Base-by-base conservation (phyloP, 2,329 filamentous ascomycete species). In the Rhinocladiella mackenziei region DNA sequence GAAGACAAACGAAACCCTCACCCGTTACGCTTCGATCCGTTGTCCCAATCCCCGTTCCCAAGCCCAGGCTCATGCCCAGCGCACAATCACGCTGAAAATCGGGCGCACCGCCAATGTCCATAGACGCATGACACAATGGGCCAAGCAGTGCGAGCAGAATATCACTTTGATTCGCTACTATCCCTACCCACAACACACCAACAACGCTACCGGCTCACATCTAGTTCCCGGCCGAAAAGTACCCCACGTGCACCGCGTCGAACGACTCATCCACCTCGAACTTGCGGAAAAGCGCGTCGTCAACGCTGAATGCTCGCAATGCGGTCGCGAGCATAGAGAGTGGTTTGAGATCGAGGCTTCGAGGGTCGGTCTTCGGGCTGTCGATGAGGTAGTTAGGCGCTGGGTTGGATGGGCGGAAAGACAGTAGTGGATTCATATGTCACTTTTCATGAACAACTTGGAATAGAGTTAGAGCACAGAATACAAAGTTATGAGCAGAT, bases 261-360 rank as follows among this genome's bases (percentile, higher is more conserved):
- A 98, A 70, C 75, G 89, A 18, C 67, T 98, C 45, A 84, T 97
- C 32, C 92, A 98, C 64, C 71, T 97, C 10, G 92, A 98, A 67
- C 75, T 97, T n/a, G 74, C 73, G 4, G 73, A 73, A 29, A 67
- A 73, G 55, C 68, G 65, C 65, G 81, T 68, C 46, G 80, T 74
- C 69, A 54, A 51, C 43, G 35, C 36, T n/a, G 74, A 57, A 65
- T 98, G 92, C 59, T 72, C 73, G 3, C 76, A 80, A 1, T 98
- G 92, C 61, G 89, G 89, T 2, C 82, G 81, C 59, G 83, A 88
- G 57, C 92, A 98, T 65, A 74, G 83, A 39, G 92, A 98, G 68
- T 98, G 91, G 91, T 98, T 98, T 62, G 86, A 94, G 67, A 81
- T 96, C 1, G 80, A 86, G 50, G 86, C 86, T 0, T 82, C 72